Evolutionary conservation across 2,329 filamentous ascomycete species (phyloP).

Genomic region (Fusarium nanum): DNA sequence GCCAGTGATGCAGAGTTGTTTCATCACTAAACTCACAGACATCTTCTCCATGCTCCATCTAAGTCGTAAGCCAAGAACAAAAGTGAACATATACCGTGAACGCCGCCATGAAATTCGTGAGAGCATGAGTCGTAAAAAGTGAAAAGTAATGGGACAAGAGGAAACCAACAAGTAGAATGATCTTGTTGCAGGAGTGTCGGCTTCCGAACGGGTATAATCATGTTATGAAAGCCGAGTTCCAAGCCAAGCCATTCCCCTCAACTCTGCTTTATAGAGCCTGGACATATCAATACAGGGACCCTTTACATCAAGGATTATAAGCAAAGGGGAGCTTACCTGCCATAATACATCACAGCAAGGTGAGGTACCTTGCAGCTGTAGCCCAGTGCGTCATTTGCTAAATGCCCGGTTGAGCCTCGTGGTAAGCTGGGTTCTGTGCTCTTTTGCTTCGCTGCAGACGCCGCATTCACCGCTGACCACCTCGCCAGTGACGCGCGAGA

Average conservation of each 20-base stretch:
- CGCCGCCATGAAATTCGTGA: constrained; percentile 33
- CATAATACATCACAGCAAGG: constrained; percentile 1
- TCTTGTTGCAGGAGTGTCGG: constrained; percentile 1
- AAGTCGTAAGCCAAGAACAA: constrained; percentile 19
- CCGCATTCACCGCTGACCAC: constrained; percentile 43
- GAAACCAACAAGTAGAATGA: background rate
- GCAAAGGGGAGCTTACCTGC: constrained; percentile 24
- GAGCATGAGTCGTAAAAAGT: constrained; percentile 35
- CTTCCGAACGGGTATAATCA: constrained; percentile 1
- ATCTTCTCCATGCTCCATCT: constrained; percentile 19
- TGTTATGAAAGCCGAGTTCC: constrained; percentile 7
- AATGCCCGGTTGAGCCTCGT: constrained; percentile 42
- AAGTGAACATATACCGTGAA: constrained; percentile 20
- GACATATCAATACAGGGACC: constrained; percentile 11
- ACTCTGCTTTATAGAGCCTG: constrained; percentile 15
- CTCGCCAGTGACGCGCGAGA: constrained; percentile 43
- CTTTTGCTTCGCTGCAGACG: constrained; percentile 41
- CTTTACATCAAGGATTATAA: constrained; percentile 11
- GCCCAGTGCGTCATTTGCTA: constrained; percentile 31
- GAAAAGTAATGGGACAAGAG: constrained; percentile 2
- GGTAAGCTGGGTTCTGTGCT: constrained; percentile 37
- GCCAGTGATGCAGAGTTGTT: constrained; percentile 10
- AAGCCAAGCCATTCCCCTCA: background rate
- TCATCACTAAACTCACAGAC: constrained; percentile 12
- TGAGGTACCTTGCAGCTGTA: constrained; percentile 15